Base-by-base conservation (phyloP, 1,139 yeast species). In the Zygosaccharomyces sapae region DNA sequence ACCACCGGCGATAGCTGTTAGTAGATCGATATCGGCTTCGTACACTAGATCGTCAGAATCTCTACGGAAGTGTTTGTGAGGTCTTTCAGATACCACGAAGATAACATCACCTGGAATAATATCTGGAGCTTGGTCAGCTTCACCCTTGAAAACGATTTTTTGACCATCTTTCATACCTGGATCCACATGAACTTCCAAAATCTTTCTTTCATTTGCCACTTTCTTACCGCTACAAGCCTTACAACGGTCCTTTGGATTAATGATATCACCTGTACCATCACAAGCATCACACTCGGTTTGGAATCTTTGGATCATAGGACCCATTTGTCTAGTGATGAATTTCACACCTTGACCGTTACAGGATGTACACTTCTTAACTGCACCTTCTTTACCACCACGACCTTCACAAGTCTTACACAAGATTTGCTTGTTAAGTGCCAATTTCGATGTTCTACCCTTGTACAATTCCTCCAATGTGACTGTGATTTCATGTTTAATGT, bases 121-220 rank as follows among this genome's bases (percentile, higher is more conserved):
- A 67, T 85, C 89, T 50, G 98, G 98, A 57, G 87, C 95, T 71
- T 92, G 97, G 71, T 94, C 98, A 64, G 97, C 97, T 74, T 90
- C 97, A 57, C 97, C 97, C 61, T 81, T 77, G 75, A 90, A 92
- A 4, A 83, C 88, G 62, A 94, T 79, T 71, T 83, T 83, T 73
- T 90, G 96, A 50, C 97, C 97, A 64, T 89, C 86, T 65, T 77
- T 83, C 97, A 92, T 92, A 74, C 99, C 99, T 62, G 95, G 95
- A 68, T 89, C 96, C 64, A 92, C 80, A 71, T 90, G 88, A 51
- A 92, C 97, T 72, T 90, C 94, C 65, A 92, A 75, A 54, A 92
- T 84, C 77, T 92, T 92, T 74, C 96, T 83, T 74, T 90, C 97
- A 56, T 79, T 77, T 55, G 75, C 74, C 45, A 90, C 83, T 77